These are phyloP conservation scores for Marasmius oreades DNA, from an alignment of 1,284 basidiomycete species.

Conservation along the genomic window DNA sequence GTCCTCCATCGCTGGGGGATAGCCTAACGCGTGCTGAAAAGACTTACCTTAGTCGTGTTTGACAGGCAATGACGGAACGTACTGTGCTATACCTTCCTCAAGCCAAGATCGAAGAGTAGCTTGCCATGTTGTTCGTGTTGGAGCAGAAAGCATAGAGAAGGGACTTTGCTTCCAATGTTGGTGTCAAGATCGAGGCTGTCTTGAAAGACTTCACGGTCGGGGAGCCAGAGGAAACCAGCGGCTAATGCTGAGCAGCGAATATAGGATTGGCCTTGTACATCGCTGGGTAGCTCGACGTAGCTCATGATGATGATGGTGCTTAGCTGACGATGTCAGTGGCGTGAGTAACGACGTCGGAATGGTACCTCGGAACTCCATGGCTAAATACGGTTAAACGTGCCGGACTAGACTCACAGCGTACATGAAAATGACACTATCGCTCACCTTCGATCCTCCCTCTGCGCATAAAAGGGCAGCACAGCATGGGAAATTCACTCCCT, in stretches of 20 bases:
- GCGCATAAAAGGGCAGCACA: too few species aligned
- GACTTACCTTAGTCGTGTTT: too few species aligned
- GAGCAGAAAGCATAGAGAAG: neutral
- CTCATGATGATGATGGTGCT: neutral
- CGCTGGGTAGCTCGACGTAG: neutral
- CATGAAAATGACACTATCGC: too few species aligned
- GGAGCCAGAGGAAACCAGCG: neutral
- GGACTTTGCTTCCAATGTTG: neutral
- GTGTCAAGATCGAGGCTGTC: neutral
- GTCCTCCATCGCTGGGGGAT: constrained; percentile 7
- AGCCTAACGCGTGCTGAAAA: constrained; percentile 10
- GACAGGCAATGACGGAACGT: too few species aligned
- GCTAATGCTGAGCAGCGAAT: neutral
- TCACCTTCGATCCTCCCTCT: too few species aligned
- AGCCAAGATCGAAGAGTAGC: constrained; percentile 11
- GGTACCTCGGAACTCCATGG: too few species aligned
- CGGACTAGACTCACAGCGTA: too few species aligned
- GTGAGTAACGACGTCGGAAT: too few species aligned
- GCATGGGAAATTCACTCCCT: too few species aligned
- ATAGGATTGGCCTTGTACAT: neutral
- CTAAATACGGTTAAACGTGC: too few species aligned
- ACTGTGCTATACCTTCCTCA: constrained; percentile 7
- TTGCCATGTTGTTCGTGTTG: neutral
- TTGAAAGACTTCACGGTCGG: neutral
- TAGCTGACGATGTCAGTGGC: too few species aligned